phyloP scores from a whole-genome alignment of 2,329 filamentous ascomycete species.

The Talaromyces sp. region DNA sequence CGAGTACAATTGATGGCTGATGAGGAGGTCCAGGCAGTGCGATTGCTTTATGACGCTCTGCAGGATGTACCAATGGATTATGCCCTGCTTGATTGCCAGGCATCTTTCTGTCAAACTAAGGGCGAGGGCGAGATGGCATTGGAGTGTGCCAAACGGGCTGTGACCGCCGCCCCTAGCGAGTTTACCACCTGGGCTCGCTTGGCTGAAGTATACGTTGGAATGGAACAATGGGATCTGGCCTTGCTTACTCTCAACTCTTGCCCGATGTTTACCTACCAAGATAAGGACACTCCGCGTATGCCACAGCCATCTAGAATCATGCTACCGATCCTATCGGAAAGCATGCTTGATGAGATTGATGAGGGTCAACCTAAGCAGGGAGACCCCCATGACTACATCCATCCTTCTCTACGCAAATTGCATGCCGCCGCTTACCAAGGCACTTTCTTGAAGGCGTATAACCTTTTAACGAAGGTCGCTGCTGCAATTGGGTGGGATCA shows the following conservation, averaged over 20 bases:
- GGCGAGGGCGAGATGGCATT: constrained; percentile 83
- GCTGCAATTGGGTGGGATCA: constrained; percentile 98
- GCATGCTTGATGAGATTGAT: constrained; percentile 92
- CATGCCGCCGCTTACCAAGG: constrained; percentile 89
- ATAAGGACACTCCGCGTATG: constrained; percentile 94
- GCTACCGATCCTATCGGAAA: constrained; percentile 84
- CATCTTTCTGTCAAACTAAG: constrained; percentile 87
- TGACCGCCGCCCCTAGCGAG: constrained; percentile 92
- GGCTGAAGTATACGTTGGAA: constrained; percentile 87
- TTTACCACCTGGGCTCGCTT: constrained; percentile 95
- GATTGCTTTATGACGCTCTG: constrained; percentile 82
- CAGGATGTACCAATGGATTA: constrained; percentile 97
- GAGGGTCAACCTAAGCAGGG: constrained; percentile 75
- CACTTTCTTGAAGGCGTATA: constrained; percentile 93
- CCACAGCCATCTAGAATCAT: constrained; percentile 87
- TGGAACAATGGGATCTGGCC: constrained; percentile 96
- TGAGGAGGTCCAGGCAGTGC: constrained; percentile 94
- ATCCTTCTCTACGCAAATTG: constrained; percentile 81
- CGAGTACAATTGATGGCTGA: constrained; percentile 92
- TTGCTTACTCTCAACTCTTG: constrained; percentile 95
- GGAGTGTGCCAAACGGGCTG: constrained; percentile 90
- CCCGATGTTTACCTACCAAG: constrained; percentile 99
- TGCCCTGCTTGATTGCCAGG: constrained; percentile 91
- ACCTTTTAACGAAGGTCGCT: constrained; percentile 91
- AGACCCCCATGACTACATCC: constrained; percentile 80